Conservation (phyloP, 176 grass and related monocot species). For the Oryza brachyantha region DNA sequence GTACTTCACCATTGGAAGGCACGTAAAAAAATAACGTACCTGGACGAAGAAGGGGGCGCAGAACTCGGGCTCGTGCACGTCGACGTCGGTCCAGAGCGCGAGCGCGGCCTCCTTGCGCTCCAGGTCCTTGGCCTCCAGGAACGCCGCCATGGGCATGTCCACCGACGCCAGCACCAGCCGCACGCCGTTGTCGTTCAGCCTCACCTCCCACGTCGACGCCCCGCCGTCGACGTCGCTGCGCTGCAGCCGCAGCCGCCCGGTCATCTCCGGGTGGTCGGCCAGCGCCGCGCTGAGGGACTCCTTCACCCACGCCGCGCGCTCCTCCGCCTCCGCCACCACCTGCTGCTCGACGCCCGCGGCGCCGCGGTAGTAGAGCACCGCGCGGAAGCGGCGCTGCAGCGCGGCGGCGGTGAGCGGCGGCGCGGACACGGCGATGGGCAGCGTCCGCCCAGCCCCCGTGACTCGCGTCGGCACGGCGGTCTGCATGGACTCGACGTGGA, state of each 20-base stretch:
- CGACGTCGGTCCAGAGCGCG: constrained; percentile 53
- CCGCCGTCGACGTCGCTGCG: constrained; percentile 5
- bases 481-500: constrained; percentile 69
- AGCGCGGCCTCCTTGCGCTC: constrained; percentile 35
- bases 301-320: constrained; percentile 62
- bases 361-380: constrained; percentile 64
- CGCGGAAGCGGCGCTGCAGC: constrained; percentile 51
- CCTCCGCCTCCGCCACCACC: constrained; percentile 7
- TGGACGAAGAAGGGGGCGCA: constrained; percentile 63
- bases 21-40: constrained; percentile 15
- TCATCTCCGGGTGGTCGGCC: constrained; percentile 53
- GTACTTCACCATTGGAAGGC: no score
- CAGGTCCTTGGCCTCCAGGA: constrained; percentile 44
- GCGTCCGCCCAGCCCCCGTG: constrained; percentile 1
- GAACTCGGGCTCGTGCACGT: constrained; percentile 47
- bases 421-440: constrained; percentile 36
- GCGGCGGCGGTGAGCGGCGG: constrained; percentile 15
- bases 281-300: constrained; percentile 62
- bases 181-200: constrained; percentile 61
- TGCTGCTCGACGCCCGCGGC: constrained; percentile 15
- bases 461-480: constrained; percentile 49
- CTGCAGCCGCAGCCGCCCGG: constrained; percentile 75
- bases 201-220: constrained; percentile 77
- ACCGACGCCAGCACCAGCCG: constrained; percentile 63
- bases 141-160: constrained; percentile 44